These are phyloP conservation scores for Dichotomopilus funicola DNA, from an alignment of 2,329 filamentous ascomycete genomes.

Conservation along the genomic window DNA sequence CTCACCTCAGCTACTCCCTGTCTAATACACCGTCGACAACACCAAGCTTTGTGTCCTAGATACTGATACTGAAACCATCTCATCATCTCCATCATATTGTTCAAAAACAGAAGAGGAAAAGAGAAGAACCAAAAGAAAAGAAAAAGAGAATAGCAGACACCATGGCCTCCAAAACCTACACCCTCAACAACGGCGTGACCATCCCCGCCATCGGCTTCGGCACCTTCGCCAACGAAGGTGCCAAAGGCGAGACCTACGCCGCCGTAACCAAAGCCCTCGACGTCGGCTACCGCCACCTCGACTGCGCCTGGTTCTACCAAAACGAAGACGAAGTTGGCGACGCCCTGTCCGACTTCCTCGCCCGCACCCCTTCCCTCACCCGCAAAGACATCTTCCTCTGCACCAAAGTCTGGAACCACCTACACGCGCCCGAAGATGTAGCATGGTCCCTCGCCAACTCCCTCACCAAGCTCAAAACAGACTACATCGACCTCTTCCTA, in stretches of 20 bases:
- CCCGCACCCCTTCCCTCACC: slow-evolving; percentile 37
- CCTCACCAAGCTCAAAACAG: slow-evolving; percentile 42
- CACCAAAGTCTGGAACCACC: slow-evolving; percentile 65
- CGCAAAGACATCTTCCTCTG: slow-evolving; percentile 54
- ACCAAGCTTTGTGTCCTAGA: too few relatives aligned
- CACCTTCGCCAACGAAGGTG: slow-evolving; percentile 61
- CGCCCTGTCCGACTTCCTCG: slow-evolving; percentile 44
- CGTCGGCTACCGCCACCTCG: slow-evolving; percentile 59
- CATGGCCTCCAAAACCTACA: slow-evolving; percentile 32
- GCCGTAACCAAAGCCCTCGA: slow-evolving; percentile 59
- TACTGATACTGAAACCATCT: too few relatives aligned
- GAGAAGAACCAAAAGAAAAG: neutral
- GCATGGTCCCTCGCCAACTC: slow-evolving; percentile 45
- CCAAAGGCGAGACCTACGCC: slow-evolving; percentile 51
- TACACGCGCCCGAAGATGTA: slow-evolving; percentile 54
- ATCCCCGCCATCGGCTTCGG: slow-evolving; percentile 60
- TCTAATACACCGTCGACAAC: too few relatives aligned
- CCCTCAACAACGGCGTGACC: slow-evolving; percentile 46
- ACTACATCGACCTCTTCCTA: slow-evolving; percentile 53
- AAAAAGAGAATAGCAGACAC: neutral
- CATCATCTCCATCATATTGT: too few relatives aligned
- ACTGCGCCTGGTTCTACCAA: slow-evolving; percentile 63
- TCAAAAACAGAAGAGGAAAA: neutral
- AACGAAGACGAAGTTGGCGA: slow-evolving; percentile 59
- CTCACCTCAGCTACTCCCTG: too few relatives aligned